Evolutionary conservation across 2,329 filamentous ascomycete species (phyloP).

Genomic region (Diaporthe eres): DNA sequence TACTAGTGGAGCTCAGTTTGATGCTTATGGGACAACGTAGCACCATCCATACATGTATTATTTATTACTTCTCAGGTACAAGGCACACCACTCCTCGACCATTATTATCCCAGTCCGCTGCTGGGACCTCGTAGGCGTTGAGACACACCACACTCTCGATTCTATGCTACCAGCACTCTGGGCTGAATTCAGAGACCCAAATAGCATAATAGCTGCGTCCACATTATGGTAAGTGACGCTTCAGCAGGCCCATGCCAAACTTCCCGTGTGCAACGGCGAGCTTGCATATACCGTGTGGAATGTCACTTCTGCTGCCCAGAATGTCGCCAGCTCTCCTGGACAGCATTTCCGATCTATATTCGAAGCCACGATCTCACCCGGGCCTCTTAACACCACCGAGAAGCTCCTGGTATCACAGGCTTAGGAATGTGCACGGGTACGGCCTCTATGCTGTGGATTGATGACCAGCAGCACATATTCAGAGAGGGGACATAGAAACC

Average conservation of each 20-base stretch:
- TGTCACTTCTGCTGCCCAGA: background rate
- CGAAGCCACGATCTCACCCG: constrained; percentile 2
- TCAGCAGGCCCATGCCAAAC: background rate
- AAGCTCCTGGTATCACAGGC: constrained; percentile 13
- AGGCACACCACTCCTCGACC: background rate
- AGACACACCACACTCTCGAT: background rate
- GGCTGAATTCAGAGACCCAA: background rate
- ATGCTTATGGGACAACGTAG: background rate
- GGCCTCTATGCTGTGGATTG: no score
- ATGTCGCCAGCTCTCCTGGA: constrained; percentile 13
- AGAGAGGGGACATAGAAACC: no score
- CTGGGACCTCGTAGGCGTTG: background rate
- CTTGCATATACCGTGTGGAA: constrained; percentile 15
- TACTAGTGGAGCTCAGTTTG: background rate
- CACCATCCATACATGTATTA: background rate
- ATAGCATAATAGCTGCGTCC: constrained; percentile 16
- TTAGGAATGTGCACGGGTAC: background rate
- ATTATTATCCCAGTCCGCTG: background rate
- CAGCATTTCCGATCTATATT: background rate
- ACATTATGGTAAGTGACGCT: background rate
- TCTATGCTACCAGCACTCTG: background rate
- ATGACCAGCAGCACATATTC: no score
- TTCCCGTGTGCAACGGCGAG: background rate
- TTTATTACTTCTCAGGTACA: background rate
- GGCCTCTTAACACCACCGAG: constrained; percentile 7